Base-by-base conservation (phyloP, 2,329 filamentous ascomycete species). In the Mariannaea elegans region DNA sequence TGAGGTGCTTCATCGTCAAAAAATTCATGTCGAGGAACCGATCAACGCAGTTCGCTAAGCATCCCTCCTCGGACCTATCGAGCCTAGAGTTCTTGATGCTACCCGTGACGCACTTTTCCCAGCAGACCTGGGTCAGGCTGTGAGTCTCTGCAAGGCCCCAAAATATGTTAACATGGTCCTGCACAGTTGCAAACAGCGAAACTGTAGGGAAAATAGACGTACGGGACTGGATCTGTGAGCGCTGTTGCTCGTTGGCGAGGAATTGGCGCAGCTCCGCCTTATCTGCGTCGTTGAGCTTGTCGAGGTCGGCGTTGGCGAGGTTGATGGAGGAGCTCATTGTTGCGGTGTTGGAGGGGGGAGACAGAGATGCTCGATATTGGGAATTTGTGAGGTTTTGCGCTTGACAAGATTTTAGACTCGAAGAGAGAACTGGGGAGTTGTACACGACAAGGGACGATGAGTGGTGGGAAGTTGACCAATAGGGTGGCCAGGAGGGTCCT, bases 11-110 rank as follows among this genome's bases (percentile, higher is more conserved):
- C 77, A 97, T 81, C n/a, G 97, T 91, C 52, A 92, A 82, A 66
- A 91, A 79, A 79, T 94, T 95, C 64, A 93, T 86, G 77, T 99
- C 95, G 80, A 98, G 84, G 79, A 96, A 98, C 56, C 95, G 85
- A 72, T 97, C 92, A 56, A 98, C 93, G 73, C 95, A 99, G 82
- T 97, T 97, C 76, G 89, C 83, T 75, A 97, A 85, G 77, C 95
- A 99, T 8, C 82, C 80, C 80, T 95, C 90, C 81, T 99, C 95
- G 62, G 78, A 81, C 71, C 84, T 86, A 67, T 96, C 92, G 67
- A 99, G 82, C 71, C 87, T 86, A 24, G 87, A 86, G 62, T 83
- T 85, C 68, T 89, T 88, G 75, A 97, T 90, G 58, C 83, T 84
- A 53, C 87, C 82, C 8, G 91, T 90, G 62, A 97, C 83, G 82